Evolutionary conservation across 2,329 filamentous ascomycete genomes (phyloP).

Genomic region (Venturia oleaginea): DNA sequence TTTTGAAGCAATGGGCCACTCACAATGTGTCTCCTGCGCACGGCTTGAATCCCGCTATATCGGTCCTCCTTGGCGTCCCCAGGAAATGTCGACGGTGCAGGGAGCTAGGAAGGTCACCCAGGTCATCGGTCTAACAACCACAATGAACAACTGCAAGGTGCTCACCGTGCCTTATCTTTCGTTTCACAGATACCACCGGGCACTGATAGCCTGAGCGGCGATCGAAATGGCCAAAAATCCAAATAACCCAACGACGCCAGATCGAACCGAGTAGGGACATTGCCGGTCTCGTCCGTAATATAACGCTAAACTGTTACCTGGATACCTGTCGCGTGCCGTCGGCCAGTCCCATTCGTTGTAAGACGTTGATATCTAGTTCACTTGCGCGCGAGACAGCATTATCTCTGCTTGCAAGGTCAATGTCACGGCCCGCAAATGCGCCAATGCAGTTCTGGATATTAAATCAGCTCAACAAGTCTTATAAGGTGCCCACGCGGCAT

Average conservation of each 20-base stretch:
- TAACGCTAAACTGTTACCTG: neutral
- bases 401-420: neutral
- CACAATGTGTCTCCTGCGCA: neutral
- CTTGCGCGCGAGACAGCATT: neutral
- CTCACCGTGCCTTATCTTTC: slow-evolving; percentile 29
- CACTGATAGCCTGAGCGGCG: slow-evolving; percentile 23
- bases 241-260: slow-evolving; percentile 15
- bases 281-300: neutral
- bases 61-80: slow-evolving; percentile 5
- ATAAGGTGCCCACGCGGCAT: slow-evolving; percentile 4
- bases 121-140: slow-evolving; percentile 16
- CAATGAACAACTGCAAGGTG: slow-evolving; percentile 17
- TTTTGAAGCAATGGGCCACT: neutral
- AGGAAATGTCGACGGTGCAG: neutral
- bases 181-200: slow-evolving; percentile 26
- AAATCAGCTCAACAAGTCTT: neutral
- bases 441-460: neutral
- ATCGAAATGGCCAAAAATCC: slow-evolving; percentile 6
- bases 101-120: neutral
- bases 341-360: neutral
- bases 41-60: slow-evolving; percentile 4
- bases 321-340: neutral
- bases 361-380: neutral
- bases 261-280: neutral
- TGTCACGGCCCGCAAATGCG: neutral